Evolutionary conservation across 2,329 filamentous ascomycete genomes (phyloP), one percentile per base, ranked within the genome.

Genomic region (Trichoderma cornu-damae): DNA sequence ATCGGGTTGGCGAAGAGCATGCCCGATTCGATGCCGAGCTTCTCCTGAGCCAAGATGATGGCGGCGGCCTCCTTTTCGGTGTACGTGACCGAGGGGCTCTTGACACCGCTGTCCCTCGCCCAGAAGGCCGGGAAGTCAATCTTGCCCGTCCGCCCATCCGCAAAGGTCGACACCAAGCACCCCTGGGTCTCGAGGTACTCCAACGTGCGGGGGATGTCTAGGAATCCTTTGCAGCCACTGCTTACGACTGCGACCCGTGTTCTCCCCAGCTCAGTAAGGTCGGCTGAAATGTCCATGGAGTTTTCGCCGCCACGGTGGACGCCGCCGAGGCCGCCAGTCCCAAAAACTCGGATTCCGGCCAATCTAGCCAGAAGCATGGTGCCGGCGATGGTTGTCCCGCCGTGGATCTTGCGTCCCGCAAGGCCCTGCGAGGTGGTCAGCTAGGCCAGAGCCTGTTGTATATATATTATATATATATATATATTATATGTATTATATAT

Each of bases 101-200:
- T 84, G 52, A 88, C 75, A 11, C 91, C 90, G 70, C 92, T 96
- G 40, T 96, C 90, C 38, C 93, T 79, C 0, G 89, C 89, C 82
- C 89, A 99, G 72, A 99, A 99, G 0, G 89, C 90, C 1, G 94
- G 94, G 66, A 97, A 94, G 65, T 96, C 88, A 38, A 96, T 81
- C 5, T 80, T 74, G 1, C 85, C 87, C 24, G 75, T 73, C 35
- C 89, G 82, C 1, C 89, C 90, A 71, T 96, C 90, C 22, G 90
- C 86, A 75, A 97, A 99, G 2, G 94, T 97, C 3, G 85, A 88
- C 1, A 96, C 91, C 35, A 87, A 81, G 20, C 90, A 91, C 8
- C 89, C 89, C 68, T 87, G 83, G 0, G 84, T 86, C 70, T 87
- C 84, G 18, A 87, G 76, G 64, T 79, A 80, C 75, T 99, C 94